These are phyloP conservation scores for Pyricularia pennisetigena DNA, from an alignment of 2,329 filamentous ascomycete genomes.

Conservation along the genomic window DNA sequence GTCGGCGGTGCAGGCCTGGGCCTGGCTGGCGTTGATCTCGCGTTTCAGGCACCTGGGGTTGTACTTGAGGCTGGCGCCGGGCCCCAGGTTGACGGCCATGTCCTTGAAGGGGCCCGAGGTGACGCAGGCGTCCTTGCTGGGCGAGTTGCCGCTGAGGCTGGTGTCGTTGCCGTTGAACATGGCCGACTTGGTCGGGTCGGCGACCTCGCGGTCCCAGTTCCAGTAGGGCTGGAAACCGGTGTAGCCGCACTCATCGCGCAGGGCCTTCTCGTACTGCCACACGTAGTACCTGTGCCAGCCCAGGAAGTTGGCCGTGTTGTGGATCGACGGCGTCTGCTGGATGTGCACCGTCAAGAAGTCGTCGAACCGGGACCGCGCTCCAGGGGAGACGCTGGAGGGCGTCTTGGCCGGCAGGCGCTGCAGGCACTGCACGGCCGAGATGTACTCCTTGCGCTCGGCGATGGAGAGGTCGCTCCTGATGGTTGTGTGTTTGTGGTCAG, in stretches of 20 bases:
- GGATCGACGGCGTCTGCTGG: constrained; percentile 21
- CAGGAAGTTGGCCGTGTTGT: constrained; percentile 14
- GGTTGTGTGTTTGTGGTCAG: background rate
- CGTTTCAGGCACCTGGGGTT: constrained; percentile 25
- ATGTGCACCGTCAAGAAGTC: constrained; percentile 23
- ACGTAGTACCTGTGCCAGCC: constrained; percentile 21
- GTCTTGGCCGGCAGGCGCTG: constrained; percentile 11
- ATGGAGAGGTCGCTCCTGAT: constrained; percentile 15
- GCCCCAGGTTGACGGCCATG: constrained; percentile 21
- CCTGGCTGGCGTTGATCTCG: constrained; percentile 15
- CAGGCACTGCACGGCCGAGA: constrained; percentile 16
- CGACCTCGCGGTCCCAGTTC: constrained; percentile 25
- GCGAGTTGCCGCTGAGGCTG: constrained; percentile 26
- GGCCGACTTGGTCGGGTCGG: constrained; percentile 22
- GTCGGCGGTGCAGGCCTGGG: constrained; percentile 13
- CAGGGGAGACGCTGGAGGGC: constrained; percentile 14
- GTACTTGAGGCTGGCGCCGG: constrained; percentile 15
- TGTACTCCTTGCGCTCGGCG: constrained; percentile 15
- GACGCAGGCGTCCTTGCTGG: constrained; percentile 17
- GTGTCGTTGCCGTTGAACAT: constrained; percentile 31
- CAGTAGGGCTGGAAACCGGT: constrained; percentile 25
- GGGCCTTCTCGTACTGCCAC: constrained; percentile 20
- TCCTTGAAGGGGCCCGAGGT: constrained; percentile 17
- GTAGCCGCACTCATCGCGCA: constrained; percentile 26
- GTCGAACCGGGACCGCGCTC: constrained; percentile 18